Conservation (phyloP, 768 basidiomycete species). For the Cubamyces sp. region DNA sequence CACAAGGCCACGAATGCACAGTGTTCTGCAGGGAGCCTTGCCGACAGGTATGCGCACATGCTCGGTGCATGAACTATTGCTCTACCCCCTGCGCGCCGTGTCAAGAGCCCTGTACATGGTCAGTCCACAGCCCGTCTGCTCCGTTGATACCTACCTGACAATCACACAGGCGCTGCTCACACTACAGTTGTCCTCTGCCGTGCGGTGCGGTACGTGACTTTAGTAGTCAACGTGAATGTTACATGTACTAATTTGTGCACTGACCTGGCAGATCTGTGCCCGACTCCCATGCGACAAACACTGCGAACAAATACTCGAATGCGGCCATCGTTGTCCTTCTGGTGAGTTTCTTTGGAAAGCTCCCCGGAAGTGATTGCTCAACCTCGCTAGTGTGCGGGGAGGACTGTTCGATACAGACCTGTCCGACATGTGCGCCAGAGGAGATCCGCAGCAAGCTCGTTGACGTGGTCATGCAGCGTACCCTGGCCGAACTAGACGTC, state of each 20-base stretch:
- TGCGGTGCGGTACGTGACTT: slow-evolving; percentile 63
- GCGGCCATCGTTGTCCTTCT: slow-evolving; percentile 71
- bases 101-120: slow-evolving; percentile 63
- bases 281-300: slow-evolving; percentile 65
- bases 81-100: slow-evolving; percentile 64
- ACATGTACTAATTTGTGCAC: no score
- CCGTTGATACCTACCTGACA: background rate
- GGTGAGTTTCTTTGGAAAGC: slow-evolving; percentile 43
- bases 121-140: background rate
- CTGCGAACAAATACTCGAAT: slow-evolving; percentile 52
- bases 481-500: slow-evolving; percentile 51
- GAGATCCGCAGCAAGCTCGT: slow-evolving; percentile 49
- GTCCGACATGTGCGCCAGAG: slow-evolving; percentile 51
- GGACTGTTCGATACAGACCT: slow-evolving; percentile 57
- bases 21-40: slow-evolving; percentile 49
- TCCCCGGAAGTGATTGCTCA: slow-evolving; percentile 1
- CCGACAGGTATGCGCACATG: slow-evolving; percentile 58
- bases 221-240: no score
- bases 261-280: slow-evolving; percentile 54
- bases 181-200: slow-evolving; percentile 59
- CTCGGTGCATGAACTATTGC: slow-evolving; percentile 52
- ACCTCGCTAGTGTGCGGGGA: slow-evolving; percentile 66
- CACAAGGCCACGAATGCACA: slow-evolving; percentile 53
- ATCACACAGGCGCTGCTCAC: slow-evolving; percentile 53
- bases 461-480: slow-evolving; percentile 60